phyloP scores from a whole-genome alignment of 2,329 filamentous ascomycete genomes.

The Alternaria sp. region DNA sequence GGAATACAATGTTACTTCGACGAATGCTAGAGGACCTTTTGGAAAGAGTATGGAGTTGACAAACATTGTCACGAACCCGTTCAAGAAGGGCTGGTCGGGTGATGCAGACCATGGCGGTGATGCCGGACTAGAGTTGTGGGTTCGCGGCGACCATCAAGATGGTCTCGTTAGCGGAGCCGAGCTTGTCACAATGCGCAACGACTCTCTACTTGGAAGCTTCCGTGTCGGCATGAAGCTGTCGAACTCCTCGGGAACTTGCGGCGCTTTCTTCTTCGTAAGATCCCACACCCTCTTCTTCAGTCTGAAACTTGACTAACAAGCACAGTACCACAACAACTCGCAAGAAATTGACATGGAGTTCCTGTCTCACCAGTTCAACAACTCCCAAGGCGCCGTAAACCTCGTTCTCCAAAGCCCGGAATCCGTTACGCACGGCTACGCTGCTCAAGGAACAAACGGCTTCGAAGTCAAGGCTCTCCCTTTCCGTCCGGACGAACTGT shows the following conservation, averaged over 20 bases:
- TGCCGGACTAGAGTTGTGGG: slow-evolving; percentile 48
- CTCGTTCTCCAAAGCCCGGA: slow-evolving; percentile 75
- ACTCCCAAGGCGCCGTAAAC: slow-evolving; percentile 67
- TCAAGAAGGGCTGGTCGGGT: slow-evolving; percentile 54
- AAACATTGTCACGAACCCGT: slow-evolving; percentile 65
- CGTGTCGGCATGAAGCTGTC: slow-evolving; percentile 71
- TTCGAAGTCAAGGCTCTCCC: slow-evolving; percentile 66
- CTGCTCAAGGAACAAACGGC: slow-evolving; percentile 65
- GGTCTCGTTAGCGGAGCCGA: slow-evolving; percentile 68
- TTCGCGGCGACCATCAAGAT: slow-evolving; percentile 46
- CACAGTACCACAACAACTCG: slow-evolving; percentile 76
- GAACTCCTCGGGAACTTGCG: slow-evolving; percentile 69
- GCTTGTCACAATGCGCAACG: slow-evolving; percentile 64
- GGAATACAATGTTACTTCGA: slow-evolving; percentile 68
- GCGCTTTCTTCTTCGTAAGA: slow-evolving; percentile 78
- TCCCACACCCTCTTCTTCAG: neutral
- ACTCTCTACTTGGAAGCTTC: slow-evolving; percentile 75
- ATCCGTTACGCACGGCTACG: slow-evolving; percentile 65
- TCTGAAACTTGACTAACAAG: slow-evolving; percentile 12
- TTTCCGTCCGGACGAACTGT: slow-evolving; percentile 69
- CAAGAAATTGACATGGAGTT: slow-evolving; percentile 85
- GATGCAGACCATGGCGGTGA: slow-evolving; percentile 54
- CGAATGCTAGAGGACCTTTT: slow-evolving; percentile 66
- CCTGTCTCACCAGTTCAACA: slow-evolving; percentile 70
- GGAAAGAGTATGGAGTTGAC: slow-evolving; percentile 67